Conservation (phyloP, 768 basidiomycete genomes). For the Cubamyces lactineus region DNA sequence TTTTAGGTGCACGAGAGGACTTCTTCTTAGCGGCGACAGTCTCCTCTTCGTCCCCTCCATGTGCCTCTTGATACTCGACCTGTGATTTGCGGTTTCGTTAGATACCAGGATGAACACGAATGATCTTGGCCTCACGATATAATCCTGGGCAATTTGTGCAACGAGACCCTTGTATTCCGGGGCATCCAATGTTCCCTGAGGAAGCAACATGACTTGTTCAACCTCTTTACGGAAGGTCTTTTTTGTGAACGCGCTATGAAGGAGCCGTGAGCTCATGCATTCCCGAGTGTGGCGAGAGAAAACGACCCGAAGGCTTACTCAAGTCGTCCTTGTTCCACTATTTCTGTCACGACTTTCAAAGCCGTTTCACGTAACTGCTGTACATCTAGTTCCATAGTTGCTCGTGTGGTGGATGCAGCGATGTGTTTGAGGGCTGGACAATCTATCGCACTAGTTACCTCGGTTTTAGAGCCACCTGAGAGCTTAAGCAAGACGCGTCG, state of each 20-base stretch:
- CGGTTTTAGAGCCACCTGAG: neutral
- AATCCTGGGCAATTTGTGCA: neutral
- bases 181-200: conserved; percentile 45
- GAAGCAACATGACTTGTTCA: conserved; percentile 50
- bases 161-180: conserved; percentile 50
- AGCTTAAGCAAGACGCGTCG: conserved; percentile 18
- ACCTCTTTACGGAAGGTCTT: conserved; percentile 54
- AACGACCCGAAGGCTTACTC: conserved; percentile 22
- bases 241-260: conserved; percentile 48
- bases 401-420: neutral
- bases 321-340: conserved; percentile 37
- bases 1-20: neutral
- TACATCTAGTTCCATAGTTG: conserved; percentile 27
- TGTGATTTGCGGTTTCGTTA: neutral
- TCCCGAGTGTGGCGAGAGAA: neutral
- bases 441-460: neutral
- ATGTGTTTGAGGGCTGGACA: neutral
- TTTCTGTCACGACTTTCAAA: conserved; percentile 36
- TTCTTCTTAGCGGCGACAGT: neutral
- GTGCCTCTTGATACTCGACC: conserved; percentile 1
- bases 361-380: conserved; percentile 38
- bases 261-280: neutral
- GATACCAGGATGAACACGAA: neutral
- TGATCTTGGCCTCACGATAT: conserved; percentile 3
- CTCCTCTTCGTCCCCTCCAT: conserved; percentile 2